Base-by-base conservation (phyloP, 2,329 filamentous ascomycete species). In the Rhinocladiella mackenziei region DNA sequence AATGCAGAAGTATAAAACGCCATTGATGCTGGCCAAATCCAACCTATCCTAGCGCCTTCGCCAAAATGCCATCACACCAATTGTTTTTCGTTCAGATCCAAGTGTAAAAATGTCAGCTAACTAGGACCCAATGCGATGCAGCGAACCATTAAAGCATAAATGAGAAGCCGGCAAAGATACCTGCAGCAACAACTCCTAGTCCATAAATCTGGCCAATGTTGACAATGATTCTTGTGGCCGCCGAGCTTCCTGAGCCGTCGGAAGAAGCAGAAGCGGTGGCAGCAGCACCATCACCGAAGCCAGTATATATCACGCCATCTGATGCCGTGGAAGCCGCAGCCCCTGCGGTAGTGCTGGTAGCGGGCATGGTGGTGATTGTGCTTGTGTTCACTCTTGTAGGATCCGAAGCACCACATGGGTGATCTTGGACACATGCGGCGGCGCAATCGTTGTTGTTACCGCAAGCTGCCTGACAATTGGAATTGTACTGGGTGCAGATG, bases 391-490 rank as follows among this genome's bases (percentile, higher is more conserved):
- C 67, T 23, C 65, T 67, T 40, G 62, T 72, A 3, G 79, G 79
- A 48, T 72, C 64, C 58, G 77, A 71, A n/a, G 79, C 79, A 55
- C 79, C 79, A 58, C 79, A 83, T 3, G 76, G 78, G 58, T 81
- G 68, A 34, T 77, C 58, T 15, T 65, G 56, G 19, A 74, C 70
- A 63, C 78, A 82, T 25, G 62, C 56, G 41, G 64, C 60, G 30
- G 72, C 67, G 61, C 78, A 82, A 30, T 58, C 56, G 43, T 70
- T 71, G 58, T 76, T 55, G 57, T 46, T 43, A n/a, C 50, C 50
- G 52, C 79, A 82, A 54, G 63, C 65, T 9, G 51, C 56, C 17
- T 78, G 75, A 55, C 77, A 80, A 52, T 78, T 66, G 58, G 69
- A 75, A 60, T 74, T 76, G 63, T 66, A 69, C 52, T 78, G 69